phyloP scores from a whole-genome alignment of 805 yeast genomes.

The Scheffersomyces coipomensis region DNA sequence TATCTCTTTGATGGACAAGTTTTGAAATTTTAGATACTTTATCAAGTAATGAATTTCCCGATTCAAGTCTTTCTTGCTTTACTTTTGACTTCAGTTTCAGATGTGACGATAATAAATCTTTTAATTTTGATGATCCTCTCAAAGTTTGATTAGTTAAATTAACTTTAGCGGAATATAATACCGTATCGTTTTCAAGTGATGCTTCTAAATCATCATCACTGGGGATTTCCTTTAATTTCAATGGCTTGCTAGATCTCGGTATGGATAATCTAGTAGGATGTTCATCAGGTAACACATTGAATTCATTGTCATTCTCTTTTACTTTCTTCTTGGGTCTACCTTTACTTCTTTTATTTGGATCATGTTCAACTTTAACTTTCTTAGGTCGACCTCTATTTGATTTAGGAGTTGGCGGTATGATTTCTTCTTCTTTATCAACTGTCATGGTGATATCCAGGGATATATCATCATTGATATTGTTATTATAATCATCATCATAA shows the following conservation, averaged over 20 bases:
- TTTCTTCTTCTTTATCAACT: background rate
- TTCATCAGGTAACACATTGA: background rate
- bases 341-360: constrained; percentile 3
- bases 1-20: background rate
- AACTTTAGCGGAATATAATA: background rate
- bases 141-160: background rate
- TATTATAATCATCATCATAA: background rate
- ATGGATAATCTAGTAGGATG: background rate
- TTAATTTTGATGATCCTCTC: background rate
- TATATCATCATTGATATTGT: background rate
- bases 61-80: background rate
- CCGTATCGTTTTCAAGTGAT: constrained; percentile 1
- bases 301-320: background rate
- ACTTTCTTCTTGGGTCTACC: constrained; percentile 8
- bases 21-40: background rate
- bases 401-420: background rate
- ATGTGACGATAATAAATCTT: background rate
- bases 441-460: too few species aligned
- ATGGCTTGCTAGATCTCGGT: background rate
- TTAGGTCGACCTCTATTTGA: constrained; percentile 4
- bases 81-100: background rate
- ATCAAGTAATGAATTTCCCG: too few species aligned
- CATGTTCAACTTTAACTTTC: background rate
- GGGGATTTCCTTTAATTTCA: background rate
- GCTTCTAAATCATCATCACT: constrained; percentile 2